These are phyloP conservation scores for Trichoderma polysporum DNA, from an alignment of 2,329 filamentous ascomycete genomes.

Conservation along the genomic window DNA sequence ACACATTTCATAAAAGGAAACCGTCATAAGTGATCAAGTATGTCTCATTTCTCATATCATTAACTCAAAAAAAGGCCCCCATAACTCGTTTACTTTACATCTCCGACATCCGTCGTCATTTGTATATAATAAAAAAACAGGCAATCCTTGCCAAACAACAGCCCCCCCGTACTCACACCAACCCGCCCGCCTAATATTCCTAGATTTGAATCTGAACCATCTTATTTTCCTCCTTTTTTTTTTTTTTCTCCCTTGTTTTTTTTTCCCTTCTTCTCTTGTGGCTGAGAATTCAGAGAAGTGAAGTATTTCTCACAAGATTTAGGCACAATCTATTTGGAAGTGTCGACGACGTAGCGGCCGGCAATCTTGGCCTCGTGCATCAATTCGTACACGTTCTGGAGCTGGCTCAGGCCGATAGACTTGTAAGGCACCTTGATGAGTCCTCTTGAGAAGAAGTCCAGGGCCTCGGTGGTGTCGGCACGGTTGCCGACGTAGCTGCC, in stretches of 20 bases:
- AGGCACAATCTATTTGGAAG: constrained; percentile 51
- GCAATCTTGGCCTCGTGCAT: constrained; percentile 70
- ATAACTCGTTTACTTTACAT: not conserved
- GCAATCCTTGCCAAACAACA: not conserved
- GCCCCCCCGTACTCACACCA: not conserved
- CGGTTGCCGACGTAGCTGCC: constrained; percentile 93
- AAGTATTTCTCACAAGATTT: no score
- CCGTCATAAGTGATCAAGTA: not conserved
- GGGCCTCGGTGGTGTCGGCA: constrained; percentile 80
- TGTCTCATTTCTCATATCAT: not conserved
- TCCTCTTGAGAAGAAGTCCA: constrained; percentile 84
- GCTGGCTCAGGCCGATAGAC: constrained; percentile 74
- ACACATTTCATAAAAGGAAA: not conserved
- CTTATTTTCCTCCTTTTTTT: not conserved
- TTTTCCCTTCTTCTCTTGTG: not conserved
- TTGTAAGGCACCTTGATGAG: constrained; percentile 87
- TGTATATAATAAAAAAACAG: not conserved
- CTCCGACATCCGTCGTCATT: not conserved
- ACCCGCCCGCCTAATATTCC: not conserved
- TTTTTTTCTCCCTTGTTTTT: not conserved
- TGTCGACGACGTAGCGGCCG: constrained; percentile 80
- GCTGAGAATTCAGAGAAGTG: no score
- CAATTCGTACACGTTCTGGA: constrained; percentile 76
- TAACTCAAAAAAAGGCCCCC: not conserved
- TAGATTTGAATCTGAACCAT: not conserved